A percentile compares a stretch with the other conserved stretches of the same genome.
These are phyloP conservation scores for Penicillium bialowiezense DNA, from an alignment of 495 filamentous ascomycete species.

Conservation along the genomic window DNA sequence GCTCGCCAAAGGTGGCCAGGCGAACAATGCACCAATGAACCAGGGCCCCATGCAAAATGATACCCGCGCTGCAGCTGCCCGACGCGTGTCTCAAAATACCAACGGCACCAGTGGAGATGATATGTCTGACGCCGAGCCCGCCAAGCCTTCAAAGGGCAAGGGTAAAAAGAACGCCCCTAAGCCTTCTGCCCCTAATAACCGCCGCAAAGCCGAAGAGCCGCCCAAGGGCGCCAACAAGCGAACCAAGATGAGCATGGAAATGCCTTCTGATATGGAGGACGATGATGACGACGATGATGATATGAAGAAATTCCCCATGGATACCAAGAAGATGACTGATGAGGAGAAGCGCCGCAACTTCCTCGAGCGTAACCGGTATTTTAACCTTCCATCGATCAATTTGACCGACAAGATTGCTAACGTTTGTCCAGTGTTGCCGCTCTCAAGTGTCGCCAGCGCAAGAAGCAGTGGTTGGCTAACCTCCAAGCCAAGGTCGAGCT, in stretches of 20 bases:
- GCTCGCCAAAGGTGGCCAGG: constrained; percentile 67
- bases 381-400: constrained; percentile 1
- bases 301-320: constrained; percentile 35
- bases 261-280: constrained; percentile 53
- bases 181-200: constrained; percentile 49
- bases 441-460: constrained; percentile 93
- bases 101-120: constrained; percentile 49
- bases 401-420: constrained; percentile 19
- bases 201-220: constrained; percentile 79
- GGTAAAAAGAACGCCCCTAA: constrained; percentile 66
- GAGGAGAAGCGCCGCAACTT: constrained; percentile 99
- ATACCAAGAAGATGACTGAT: constrained; percentile 90
- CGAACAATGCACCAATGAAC: constrained; percentile 45
- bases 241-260: constrained; percentile 55
- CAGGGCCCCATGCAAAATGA: constrained; percentile 25
- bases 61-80: constrained; percentile 24
- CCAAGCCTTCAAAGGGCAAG: constrained; percentile 60
- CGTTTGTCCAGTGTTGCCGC: constrained; percentile 76
- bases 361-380: constrained; percentile 91
- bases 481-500: constrained; percentile 93
- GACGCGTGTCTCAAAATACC: constrained; percentile 33
- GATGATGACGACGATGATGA: constrained; percentile 50
- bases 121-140: constrained; percentile 66
- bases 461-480: constrained; percentile 98
- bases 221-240: constrained; percentile 72